phyloP scores from a whole-genome alignment of 1,139 yeast genomes.

The Pichia sp. region DNA sequence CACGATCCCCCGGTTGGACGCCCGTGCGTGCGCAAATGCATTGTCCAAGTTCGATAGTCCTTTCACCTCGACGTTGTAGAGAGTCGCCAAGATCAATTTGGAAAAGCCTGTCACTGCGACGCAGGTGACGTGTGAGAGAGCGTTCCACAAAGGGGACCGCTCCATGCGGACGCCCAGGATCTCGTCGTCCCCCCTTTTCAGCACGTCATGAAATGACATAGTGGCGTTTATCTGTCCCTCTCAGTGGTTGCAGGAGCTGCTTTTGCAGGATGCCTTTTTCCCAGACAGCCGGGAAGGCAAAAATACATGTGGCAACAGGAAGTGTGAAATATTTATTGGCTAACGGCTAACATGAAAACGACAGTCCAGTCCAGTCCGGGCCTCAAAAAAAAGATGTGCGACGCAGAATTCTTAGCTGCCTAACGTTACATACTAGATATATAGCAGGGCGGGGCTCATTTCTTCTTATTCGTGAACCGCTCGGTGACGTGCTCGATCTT shows the following conservation, averaged over 20 bases:
- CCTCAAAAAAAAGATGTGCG: neutral
- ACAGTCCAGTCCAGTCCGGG: neutral
- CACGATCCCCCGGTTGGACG: constrained; percentile 67
- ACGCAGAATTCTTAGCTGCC: neutral
- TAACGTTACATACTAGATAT: neutral
- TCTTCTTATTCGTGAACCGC: constrained; percentile 17
- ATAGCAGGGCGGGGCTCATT: neutral
- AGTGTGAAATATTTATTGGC: too few species aligned
- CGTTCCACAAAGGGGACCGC: constrained; percentile 55
- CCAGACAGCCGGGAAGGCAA: neutral
- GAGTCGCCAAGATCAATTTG: constrained; percentile 54
- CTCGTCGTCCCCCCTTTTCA: constrained; percentile 71
- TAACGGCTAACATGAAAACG: too few species aligned
- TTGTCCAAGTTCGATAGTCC: constrained; percentile 59
- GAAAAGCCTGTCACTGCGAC: constrained; percentile 60
- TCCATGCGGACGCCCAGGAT: constrained; percentile 58
- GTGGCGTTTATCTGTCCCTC: neutral
- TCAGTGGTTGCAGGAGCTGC: neutral
- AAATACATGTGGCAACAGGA: too few species aligned
- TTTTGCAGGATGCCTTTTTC: neutral
- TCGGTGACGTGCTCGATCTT: constrained; percentile 56
- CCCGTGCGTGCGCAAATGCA: constrained; percentile 58
- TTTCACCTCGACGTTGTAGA: constrained; percentile 60
- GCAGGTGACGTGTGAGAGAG: constrained; percentile 67
- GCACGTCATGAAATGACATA: constrained; percentile 74